Conservation (phyloP, 345 rosid species). For the Aquilaria sinensis region DNA sequence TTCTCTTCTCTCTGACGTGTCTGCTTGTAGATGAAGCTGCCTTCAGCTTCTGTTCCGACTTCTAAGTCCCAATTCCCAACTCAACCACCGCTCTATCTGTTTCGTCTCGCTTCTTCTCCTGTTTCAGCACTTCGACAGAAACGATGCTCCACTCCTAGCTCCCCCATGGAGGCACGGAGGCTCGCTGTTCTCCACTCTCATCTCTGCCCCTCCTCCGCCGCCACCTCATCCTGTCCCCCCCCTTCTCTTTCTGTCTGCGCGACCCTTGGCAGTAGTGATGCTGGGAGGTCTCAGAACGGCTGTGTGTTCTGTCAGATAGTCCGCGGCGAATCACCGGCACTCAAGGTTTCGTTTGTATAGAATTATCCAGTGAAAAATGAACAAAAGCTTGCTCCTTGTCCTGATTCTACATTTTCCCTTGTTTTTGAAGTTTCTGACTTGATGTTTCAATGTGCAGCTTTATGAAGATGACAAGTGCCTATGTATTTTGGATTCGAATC, state of each 20-base stretch:
- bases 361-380: neutral
- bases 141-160: neutral
- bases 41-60: too few relatives aligned
- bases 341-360: slow-evolving; percentile 38
- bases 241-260: slow-evolving; percentile 32
- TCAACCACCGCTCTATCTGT: too few relatives aligned
- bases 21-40: too few relatives aligned
- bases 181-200: slow-evolving; percentile 66
- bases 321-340: slow-evolving; percentile 68
- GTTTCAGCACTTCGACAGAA: too few relatives aligned
- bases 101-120: too few relatives aligned
- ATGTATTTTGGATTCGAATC: slow-evolving; percentile 79
- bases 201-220: slow-evolving; percentile 29
- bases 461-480: slow-evolving; percentile 88
- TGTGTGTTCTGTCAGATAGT: slow-evolving; percentile 85
- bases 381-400: neutral
- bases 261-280: slow-evolving; percentile 10
- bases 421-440: neutral
- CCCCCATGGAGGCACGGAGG: slow-evolving; percentile 53
- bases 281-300: slow-evolving; percentile 20
- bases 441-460: slow-evolving; percentile 36
- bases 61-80: too few relatives aligned
- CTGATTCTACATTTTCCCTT: neutral
- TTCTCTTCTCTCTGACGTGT: too few relatives aligned
- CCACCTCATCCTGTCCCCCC: slow-evolving; percentile 8